phyloP scores from a whole-genome alignment of 1,284 basidiomycete species.

The Amylostereum chailletii region DNA sequence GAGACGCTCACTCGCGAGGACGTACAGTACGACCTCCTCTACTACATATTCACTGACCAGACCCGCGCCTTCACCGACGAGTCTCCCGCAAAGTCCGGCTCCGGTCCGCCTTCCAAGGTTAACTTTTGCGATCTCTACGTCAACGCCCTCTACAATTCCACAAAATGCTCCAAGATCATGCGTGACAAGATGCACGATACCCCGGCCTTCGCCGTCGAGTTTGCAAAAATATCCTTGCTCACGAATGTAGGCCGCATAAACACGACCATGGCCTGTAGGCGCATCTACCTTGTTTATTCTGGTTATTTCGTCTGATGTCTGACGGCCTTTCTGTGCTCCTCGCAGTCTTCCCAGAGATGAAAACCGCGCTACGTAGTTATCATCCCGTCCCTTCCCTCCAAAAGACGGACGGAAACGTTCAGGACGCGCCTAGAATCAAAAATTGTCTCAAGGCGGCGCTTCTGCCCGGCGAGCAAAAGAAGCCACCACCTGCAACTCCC shows the following conservation, averaged over 20 bases:
- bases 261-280: slow-evolving; percentile 86
- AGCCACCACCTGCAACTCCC: slow-evolving; percentile 59
- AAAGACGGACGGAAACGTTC: slow-evolving; percentile 54
- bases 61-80: slow-evolving; percentile 67
- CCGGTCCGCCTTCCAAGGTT: slow-evolving; percentile 37
- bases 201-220: slow-evolving; percentile 73
- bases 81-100: slow-evolving; percentile 24
- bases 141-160: slow-evolving; percentile 69
- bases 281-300: slow-evolving; percentile 7
- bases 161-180: slow-evolving; percentile 80
- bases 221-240: slow-evolving; percentile 78
- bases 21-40: slow-evolving; percentile 79
- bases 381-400: slow-evolving; percentile 65
- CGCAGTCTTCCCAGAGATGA: slow-evolving; percentile 57
- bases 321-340: slow-evolving; percentile 6
- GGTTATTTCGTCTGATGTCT: slow-evolving; percentile 4
- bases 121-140: slow-evolving; percentile 83
- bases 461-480: slow-evolving; percentile 63
- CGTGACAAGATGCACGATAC: slow-evolving; percentile 79
- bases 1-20: slow-evolving; percentile 74
- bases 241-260: slow-evolving; percentile 93
- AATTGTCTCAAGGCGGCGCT: slow-evolving; percentile 69
- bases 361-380: slow-evolving; percentile 61
- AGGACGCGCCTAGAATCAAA: slow-evolving; percentile 69
- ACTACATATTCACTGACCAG: slow-evolving; percentile 68